These are phyloP conservation scores for Clausena lansium DNA, from an alignment of 345 rosid species.

Conservation along the genomic window DNA sequence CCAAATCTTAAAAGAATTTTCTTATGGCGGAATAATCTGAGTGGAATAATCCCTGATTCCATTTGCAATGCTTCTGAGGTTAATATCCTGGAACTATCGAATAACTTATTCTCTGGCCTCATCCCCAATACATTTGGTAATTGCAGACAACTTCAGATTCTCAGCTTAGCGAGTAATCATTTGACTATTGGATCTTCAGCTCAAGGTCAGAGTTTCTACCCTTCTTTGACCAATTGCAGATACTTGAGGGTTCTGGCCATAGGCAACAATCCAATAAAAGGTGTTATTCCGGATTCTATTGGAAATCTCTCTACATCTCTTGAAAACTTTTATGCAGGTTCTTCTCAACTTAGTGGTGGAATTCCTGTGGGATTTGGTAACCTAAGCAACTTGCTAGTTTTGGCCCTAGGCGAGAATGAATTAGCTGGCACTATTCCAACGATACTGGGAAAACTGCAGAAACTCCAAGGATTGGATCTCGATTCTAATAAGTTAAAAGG, in stretches of 20 bases:
- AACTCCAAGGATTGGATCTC: neutral
- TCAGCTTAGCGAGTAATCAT: fast-evolving
- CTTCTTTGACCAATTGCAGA: neutral
- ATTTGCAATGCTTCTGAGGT: slow-evolving; percentile 1
- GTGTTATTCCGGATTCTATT: slow-evolving; percentile 5
- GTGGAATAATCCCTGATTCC: slow-evolving; percentile 8
- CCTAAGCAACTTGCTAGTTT: neutral
- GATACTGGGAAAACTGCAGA: neutral
- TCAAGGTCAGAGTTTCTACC: neutral
- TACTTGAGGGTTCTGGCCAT: fast-evolving
- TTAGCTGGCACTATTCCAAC: slow-evolving; percentile 16
- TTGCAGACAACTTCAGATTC: neutral
- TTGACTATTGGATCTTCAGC: neutral
- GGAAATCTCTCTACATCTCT: slow-evolving; percentile 14
- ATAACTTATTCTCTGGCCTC: neutral
- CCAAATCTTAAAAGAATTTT: neutral
- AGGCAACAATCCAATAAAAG: neutral
- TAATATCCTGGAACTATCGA: fast-evolving
- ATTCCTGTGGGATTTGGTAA: slow-evolving; percentile 19
- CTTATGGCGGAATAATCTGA: neutral
- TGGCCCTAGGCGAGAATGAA: neutral
- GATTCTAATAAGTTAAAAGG: neutral
- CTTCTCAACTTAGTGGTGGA: slow-evolving; percentile 5
- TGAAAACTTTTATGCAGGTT: neutral
- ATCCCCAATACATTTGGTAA: slow-evolving; percentile 10